These are phyloP conservation scores for Pterocarpus santalinus DNA, from an alignment of 306 rosid species.

Conservation along the genomic window DNA sequence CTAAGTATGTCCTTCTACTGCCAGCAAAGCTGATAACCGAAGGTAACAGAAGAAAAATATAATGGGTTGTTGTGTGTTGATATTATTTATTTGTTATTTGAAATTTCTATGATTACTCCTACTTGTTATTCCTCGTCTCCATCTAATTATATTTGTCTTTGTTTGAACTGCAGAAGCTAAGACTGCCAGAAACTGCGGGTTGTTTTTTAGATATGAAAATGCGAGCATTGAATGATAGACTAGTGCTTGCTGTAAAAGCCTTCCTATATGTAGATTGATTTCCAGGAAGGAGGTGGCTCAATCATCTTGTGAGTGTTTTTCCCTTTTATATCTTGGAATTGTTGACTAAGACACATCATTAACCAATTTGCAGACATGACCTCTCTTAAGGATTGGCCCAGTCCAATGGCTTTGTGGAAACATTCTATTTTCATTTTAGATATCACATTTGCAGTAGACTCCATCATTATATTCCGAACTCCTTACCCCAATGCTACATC, in stretches of 20 bases:
- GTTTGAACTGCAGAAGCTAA: conserved; percentile 10
- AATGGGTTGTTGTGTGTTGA: background rate
- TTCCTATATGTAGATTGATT: conserved; percentile 79
- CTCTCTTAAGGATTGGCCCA: background rate
- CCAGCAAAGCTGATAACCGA: conserved; percentile 64
- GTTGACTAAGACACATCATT: background rate
- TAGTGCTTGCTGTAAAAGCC: conserved; percentile 83
- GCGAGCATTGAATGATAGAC: conserved; percentile 63
- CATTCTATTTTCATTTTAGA: background rate
- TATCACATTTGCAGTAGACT: background rate
- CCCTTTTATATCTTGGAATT: conserved; percentile 18
- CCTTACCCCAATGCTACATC: background rate
- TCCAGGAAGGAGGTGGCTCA: conserved; percentile 74
- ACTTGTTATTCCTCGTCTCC: background rate
- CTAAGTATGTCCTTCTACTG: conserved; percentile 60
- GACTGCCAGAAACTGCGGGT: conserved; percentile 6
- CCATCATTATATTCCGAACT: background rate
- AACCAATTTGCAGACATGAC: background rate
- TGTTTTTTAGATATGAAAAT: conserved; percentile 52
- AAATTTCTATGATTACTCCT: background rate
- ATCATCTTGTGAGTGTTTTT: conserved; percentile 82
- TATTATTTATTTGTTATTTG: background rate
- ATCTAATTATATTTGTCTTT: background rate
- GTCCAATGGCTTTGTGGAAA: conserved; percentile 1
- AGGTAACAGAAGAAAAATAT: conserved; percentile 47